Evolutionary conservation across 1,284 basidiomycete species (phyloP).

Genomic region (Microbotryum silenes-acaulis): DNA sequence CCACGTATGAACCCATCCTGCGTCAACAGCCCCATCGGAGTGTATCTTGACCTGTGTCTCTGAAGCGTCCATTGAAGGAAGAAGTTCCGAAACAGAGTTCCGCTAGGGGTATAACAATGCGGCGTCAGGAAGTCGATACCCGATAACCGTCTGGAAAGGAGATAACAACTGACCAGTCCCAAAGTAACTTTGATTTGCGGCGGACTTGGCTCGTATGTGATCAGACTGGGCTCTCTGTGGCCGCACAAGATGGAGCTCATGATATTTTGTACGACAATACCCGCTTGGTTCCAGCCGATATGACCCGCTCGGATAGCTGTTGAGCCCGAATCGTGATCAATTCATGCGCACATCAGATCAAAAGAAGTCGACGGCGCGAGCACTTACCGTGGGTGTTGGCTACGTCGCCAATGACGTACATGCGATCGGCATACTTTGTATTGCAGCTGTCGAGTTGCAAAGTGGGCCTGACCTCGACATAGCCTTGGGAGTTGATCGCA

Average conservation of each 20-base stretch:
- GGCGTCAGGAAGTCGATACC: neutral
- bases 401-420: conserved; percentile 58
- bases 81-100: conserved; percentile 24
- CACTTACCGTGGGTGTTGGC: conserved; percentile 43
- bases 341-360: neutral
- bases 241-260: conserved; percentile 36
- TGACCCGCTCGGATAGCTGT: conserved; percentile 56
- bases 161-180: conserved; percentile 43
- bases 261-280: conserved; percentile 41
- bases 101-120: neutral
- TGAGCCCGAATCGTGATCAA: neutral
- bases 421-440: conserved; percentile 38
- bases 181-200: conserved; percentile 65
- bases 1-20: too few species aligned
- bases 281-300: conserved; percentile 43
- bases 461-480: conserved; percentile 40
- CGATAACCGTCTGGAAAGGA: neutral
- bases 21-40: too few species aligned
- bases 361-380: conserved; percentile 45
- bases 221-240: conserved; percentile 40
- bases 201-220: conserved; percentile 51
- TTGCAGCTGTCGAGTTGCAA: conserved; percentile 29
- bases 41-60: too few species aligned
- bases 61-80: conserved; percentile 14
- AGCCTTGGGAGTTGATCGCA: conserved; percentile 48